These are phyloP conservation scores for Exidia glandulosa DNA, from an alignment of 768 basidiomycete genomes.

Conservation along the genomic window DNA sequence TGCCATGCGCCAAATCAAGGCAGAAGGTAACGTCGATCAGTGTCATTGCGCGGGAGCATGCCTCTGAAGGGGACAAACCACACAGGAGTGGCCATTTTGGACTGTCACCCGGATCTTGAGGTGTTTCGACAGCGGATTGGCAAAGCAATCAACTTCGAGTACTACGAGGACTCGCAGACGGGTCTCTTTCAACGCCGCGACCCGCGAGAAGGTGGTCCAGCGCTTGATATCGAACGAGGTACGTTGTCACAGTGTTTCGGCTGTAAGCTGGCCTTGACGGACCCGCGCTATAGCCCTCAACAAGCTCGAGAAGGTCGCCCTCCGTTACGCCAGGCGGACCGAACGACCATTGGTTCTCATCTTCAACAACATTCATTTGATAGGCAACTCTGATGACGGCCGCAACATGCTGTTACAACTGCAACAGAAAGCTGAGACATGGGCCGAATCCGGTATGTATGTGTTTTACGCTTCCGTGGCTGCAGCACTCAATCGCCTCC, in stretches of 20 bases:
- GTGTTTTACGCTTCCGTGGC: neutral
- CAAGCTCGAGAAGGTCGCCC: slow-evolving; percentile 78
- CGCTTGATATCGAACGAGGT: slow-evolving; percentile 76
- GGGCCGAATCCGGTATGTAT: slow-evolving; percentile 64
- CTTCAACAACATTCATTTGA: slow-evolving; percentile 68
- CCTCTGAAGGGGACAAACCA: neutral
- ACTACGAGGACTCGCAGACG: slow-evolving; percentile 70
- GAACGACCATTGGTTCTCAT: slow-evolving; percentile 68
- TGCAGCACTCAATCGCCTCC: slow-evolving; percentile 1
- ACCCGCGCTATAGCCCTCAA: slow-evolving; percentile 42
- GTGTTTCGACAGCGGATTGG: slow-evolving; percentile 49
- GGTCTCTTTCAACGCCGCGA: slow-evolving; percentile 74
- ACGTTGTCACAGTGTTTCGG: slow-evolving; percentile 1
- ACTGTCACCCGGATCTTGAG: slow-evolving; percentile 79
- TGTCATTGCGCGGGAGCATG: neutral
- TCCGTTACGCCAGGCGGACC: slow-evolving; percentile 43
- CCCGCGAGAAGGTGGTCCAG: slow-evolving; percentile 75
- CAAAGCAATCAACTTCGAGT: slow-evolving; percentile 47
- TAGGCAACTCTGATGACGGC: slow-evolving; percentile 69
- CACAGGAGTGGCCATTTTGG: slow-evolving; percentile 50
- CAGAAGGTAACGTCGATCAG: slow-evolving; percentile 32
- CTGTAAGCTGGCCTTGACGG: neutral
- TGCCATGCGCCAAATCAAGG: slow-evolving; percentile 62
- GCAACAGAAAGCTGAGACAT: slow-evolving; percentile 76
- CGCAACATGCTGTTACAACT: slow-evolving; percentile 72